Base-by-base conservation (phyloP, 352 stramenopile species). In the Globisporangium lucens region DNA sequence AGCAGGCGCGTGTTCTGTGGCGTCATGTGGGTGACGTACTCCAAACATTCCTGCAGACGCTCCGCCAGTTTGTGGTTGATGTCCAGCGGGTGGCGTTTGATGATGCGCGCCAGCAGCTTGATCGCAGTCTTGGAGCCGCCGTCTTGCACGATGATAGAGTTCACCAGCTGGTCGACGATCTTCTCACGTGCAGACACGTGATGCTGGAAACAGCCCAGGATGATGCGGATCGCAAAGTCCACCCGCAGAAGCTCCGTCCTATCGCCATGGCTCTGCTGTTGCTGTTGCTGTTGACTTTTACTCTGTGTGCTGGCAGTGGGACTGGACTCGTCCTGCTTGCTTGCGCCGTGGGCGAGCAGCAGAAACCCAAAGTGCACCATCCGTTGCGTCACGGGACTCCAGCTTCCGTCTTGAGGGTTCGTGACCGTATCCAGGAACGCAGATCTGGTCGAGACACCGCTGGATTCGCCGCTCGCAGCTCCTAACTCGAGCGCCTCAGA, bases 11-110 rank as follows among this genome's bases (percentile, higher is more conserved):
- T 79, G 27, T 75, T 72, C 17, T 60, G 52, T 4, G 76, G 61
- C 4, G 67, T 58, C 47, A 89, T 68, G 41, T 77, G 69, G 27
- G 78, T 79, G 3, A 88, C 66, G 51, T 85, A 83, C 62, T 88
- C 81, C n/a, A 89, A 67, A 33, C 75, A 81, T 62, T 87, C 79
- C 2, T 75, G 81, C 33, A 89, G 60, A 5, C 75, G 68, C 9
- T 65, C 59, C 29, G 71, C 61, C n/a, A 89, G 56, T 2, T 41
- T 41, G 9, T 69, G 70, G 33, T 68, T 66, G 8, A 89, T 64
- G 12, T 89, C 80, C 4, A 77, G 46, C 3, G 77, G 29, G 36
- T 85, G 80, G 4, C 75, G 77, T 33, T 79, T 69, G 5, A 85
- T 62, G 29, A 89, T 73, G 0, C 74, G 66, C 3, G 69, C 68